A percentile compares a stretch with the other conserved stretches of the same genome.
Evolutionary conservation across 352 stramenopile species (phyloP).

Genomic region (Globisporangium cystogenes): DNA sequence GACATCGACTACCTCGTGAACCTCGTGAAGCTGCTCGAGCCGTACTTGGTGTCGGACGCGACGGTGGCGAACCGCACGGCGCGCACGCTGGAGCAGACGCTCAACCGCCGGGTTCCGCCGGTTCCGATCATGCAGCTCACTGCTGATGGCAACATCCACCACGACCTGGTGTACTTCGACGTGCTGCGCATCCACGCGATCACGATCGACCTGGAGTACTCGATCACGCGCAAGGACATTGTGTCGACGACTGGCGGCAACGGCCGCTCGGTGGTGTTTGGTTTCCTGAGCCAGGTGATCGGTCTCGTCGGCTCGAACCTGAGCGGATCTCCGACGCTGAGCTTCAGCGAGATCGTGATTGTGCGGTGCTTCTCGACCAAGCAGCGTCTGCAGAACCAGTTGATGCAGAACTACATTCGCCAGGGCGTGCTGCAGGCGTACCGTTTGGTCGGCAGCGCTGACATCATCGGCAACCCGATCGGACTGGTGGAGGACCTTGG

Average conservation of each 20-base stretch:
- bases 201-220: constrained; percentile 74
- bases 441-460: constrained; percentile 72
- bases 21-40: constrained; percentile 75
- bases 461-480: constrained; percentile 86
- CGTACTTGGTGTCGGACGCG: constrained; percentile 66
- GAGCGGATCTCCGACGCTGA: constrained; percentile 76
- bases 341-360: constrained; percentile 84
- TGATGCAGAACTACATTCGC: constrained; percentile 80
- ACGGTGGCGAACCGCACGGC: constrained; percentile 53
- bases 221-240: constrained; percentile 82
- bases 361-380: constrained; percentile 81
- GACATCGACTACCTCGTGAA: constrained; percentile 85
- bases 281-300: constrained; percentile 74
- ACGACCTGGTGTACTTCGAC: constrained; percentile 81
- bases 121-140: constrained; percentile 54
- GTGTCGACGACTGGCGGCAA: constrained; percentile 48
- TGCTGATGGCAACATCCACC: constrained; percentile 61
- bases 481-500: constrained; percentile 84
- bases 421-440: constrained; percentile 83
- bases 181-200: constrained; percentile 68
- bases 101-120: constrained; percentile 52
- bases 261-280: constrained; percentile 74
- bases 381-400: constrained; percentile 63
- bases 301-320: constrained; percentile 81
- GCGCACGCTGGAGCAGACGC: constrained; percentile 49